These are phyloP conservation scores for Globisporangium recalcitrans DNA, from an alignment of 352 stramenopile species.

Conservation along the genomic window DNA sequence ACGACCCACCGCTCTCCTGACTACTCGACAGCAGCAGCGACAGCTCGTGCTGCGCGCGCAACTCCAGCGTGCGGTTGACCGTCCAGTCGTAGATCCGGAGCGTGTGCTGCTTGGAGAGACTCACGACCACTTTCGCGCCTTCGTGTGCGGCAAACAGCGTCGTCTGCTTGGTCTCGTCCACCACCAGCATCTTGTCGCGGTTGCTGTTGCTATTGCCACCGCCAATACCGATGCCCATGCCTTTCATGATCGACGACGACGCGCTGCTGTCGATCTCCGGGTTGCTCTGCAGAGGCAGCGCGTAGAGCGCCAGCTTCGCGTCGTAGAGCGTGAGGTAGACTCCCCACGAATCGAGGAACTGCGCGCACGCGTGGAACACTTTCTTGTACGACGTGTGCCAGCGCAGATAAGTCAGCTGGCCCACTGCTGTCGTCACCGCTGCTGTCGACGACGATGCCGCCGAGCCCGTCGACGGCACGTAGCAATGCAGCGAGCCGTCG, in stretches of 20 bases:
- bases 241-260: constrained; percentile 14
- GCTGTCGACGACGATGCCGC: background rate
- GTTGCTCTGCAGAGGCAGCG: constrained; percentile 57
- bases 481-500: constrained; percentile 56
- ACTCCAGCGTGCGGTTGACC: constrained; percentile 38
- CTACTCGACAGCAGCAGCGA: constrained; percentile 13
- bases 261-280: constrained; percentile 28
- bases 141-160: constrained; percentile 54
- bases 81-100: constrained; percentile 78
- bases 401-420: constrained; percentile 24
- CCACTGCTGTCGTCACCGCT: background rate
- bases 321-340: constrained; percentile 56
- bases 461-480: constrained; percentile 27
- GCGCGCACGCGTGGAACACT: constrained; percentile 44
- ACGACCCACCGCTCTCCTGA: background rate
- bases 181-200: constrained; percentile 24
- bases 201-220: background rate
- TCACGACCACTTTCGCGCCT: constrained; percentile 39
- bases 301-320: constrained; percentile 49
- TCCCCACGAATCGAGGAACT: constrained; percentile 66
- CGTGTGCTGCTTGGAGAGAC: constrained; percentile 55
- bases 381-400: constrained; percentile 61
- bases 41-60: constrained; percentile 60
- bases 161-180: constrained; percentile 63
- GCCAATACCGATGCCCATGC: constrained; percentile 10